Conservation (phyloP, 1,139 yeast genomes). For the Nakaseomyces kungkrabaensis region DNA sequence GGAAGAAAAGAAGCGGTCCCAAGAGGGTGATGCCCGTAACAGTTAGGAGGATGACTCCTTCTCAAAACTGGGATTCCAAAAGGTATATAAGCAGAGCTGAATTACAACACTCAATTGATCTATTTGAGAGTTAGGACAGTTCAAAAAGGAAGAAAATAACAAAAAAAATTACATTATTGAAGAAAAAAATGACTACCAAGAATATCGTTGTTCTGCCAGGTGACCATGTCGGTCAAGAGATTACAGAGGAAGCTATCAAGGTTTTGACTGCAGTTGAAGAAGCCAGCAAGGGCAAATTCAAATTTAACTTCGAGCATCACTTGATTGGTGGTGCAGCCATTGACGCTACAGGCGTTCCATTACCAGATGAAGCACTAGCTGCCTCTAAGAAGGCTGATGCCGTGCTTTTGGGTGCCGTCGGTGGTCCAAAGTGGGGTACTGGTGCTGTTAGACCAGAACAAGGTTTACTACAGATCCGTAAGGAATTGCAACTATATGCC, state of each 20-base stretch:
- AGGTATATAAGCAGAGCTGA: too few relatives aligned
- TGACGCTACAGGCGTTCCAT: conserved; percentile 89
- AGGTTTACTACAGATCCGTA: conserved; percentile 86
- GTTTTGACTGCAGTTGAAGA: conserved; percentile 71
- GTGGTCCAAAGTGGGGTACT: conserved; percentile 96
- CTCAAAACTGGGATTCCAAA: too few relatives aligned
- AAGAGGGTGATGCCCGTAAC: too few relatives aligned
- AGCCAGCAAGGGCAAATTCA: conserved; percentile 44
- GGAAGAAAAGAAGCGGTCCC: too few relatives aligned
- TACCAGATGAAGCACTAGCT: conserved; percentile 76
- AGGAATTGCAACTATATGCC: conserved; percentile 88
- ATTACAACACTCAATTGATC: background rate
- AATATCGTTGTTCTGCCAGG: conserved; percentile 86
- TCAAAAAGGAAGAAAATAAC: background rate
- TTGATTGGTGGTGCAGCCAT: conserved; percentile 97
- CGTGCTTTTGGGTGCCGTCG: conserved; percentile 91
- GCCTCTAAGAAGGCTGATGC: conserved; percentile 91
- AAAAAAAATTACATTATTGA: background rate
- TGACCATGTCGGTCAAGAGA: conserved; percentile 93
- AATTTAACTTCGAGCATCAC: conserved; percentile 71
- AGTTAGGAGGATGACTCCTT: too few relatives aligned
- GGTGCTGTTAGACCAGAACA: conserved; percentile 94
- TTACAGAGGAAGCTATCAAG: conserved; percentile 82
- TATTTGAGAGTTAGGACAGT: background rate
- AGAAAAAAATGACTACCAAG: conserved; percentile 31